phyloP scores from a whole-genome alignment of 2,329 filamentous ascomycete genomes.

The Ceratocystis cubensis region DNA sequence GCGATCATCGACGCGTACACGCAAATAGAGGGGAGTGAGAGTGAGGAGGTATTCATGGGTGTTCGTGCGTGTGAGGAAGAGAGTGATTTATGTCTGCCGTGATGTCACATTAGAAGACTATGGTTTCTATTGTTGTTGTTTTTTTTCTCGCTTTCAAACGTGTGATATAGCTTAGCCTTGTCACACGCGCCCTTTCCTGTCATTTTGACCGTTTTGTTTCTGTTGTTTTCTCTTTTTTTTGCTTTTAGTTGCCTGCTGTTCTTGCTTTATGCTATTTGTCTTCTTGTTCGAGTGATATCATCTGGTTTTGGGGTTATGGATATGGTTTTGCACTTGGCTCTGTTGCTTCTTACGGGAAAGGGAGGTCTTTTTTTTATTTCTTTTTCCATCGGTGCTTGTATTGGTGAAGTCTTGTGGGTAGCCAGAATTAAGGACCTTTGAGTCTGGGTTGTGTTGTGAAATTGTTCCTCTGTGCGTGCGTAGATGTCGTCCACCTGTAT shows the following conservation, averaged over 20 bases:
- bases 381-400: not conserved
- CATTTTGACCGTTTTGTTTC: constrained; percentile 4
- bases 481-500: too few relatives aligned
- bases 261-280: not conserved
- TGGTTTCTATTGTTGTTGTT: not conserved
- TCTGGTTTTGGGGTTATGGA: not conserved
- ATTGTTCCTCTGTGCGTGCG: too few relatives aligned
- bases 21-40: constrained; percentile 13
- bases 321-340: not conserved
- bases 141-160: not conserved
- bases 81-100: not conserved
- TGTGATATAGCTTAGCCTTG: constrained; percentile 1
- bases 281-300: not conserved
- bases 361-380: not conserved
- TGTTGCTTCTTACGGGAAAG: not conserved
- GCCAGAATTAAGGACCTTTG: too few relatives aligned
- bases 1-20: constrained; percentile 22
- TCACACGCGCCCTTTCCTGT: not conserved
- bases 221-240: constrained; percentile 5
- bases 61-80: not conserved
- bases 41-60: not conserved
- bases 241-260: not conserved
- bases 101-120: not conserved
- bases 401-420: too few relatives aligned
- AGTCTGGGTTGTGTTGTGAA: too few relatives aligned